Conservation (phyloP, 2,329 filamentous ascomycete species). For the Beauveria scarabaeidicola region DNA sequence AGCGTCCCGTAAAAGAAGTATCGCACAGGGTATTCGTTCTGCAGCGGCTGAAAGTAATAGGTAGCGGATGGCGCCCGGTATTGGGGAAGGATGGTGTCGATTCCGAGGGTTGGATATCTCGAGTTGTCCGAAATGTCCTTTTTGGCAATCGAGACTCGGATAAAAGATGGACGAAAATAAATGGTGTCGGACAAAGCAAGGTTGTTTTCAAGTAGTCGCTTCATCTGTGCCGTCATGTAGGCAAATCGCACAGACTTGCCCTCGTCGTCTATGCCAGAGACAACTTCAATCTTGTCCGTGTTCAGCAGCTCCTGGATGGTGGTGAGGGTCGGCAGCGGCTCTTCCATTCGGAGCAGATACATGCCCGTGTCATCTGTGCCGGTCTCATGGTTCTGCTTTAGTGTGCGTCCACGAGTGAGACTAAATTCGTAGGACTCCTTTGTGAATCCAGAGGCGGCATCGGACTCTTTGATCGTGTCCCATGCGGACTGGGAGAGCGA, state of each 20-base stretch:
- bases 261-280: not conserved
- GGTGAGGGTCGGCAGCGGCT: not conserved
- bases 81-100: slow-evolving; percentile 16
- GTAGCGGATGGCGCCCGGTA: slow-evolving; percentile 16
- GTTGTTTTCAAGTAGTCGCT: not conserved
- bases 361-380: not conserved
- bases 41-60: slow-evolving; percentile 15
- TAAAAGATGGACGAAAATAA: slow-evolving; percentile 9
- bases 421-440: slow-evolving; percentile 14
- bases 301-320: not conserved
- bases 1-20: slow-evolving; percentile 37
- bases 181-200: not conserved
- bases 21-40: slow-evolving; percentile 23
- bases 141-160: slow-evolving; percentile 7
- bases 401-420: not conserved
- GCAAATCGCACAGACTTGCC: not conserved
- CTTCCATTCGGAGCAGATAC: not conserved
- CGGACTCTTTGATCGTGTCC: slow-evolving; percentile 7
- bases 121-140: slow-evolving; percentile 12
- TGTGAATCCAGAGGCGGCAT: slow-evolving; percentile 1
- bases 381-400: not conserved
- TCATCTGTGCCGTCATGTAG: not conserved
- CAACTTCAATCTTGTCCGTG: not conserved
- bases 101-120: slow-evolving; percentile 14
- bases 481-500: slow-evolving; percentile 2